These are phyloP conservation scores for Pouteria campechiana DNA, from an alignment of 179 eudicot species.

Conservation along the genomic window DNA sequence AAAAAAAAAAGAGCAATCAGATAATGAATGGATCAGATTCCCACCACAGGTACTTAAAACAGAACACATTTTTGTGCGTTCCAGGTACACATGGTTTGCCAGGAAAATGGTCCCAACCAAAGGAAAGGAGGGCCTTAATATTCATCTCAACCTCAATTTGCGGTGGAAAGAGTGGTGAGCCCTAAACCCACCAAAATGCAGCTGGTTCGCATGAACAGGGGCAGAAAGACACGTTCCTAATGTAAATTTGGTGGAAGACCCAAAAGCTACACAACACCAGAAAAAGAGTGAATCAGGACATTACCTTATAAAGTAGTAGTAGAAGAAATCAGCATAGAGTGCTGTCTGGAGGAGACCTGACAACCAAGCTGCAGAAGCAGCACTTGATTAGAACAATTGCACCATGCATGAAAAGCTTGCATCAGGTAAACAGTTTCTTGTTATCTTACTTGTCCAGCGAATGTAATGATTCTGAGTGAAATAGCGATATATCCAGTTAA, in stretches of 20 bases:
- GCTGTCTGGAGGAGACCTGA: slow-evolving; percentile 85
- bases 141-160: too few relatives aligned
- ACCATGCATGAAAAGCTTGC: neutral
- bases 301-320: slow-evolving; percentile 79
- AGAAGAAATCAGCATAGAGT: slow-evolving; percentile 91
- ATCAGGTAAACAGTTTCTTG: neutral
- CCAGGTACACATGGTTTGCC: too few relatives aligned
- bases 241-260: neutral
- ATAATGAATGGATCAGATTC: neutral
- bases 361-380: slow-evolving; percentile 39
- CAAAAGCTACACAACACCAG: too few relatives aligned
- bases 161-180: too few relatives aligned
- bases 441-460: slow-evolving; percentile 82
- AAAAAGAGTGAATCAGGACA: neutral
- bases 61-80: too few relatives aligned
- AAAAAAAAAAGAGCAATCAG: slow-evolving; percentile 1
- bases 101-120: too few relatives aligned
- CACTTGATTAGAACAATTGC: neutral
- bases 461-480: slow-evolving; percentile 45
- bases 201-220: neutral
- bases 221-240: neutral
- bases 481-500: slow-evolving; percentile 90
- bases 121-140: neutral
- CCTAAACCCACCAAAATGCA: too few relatives aligned
- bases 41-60: neutral